Evolutionary conservation across 495 filamentous ascomycete genomes (phyloP), one percentile per base, ranked within the genome.

Genomic region (Penicillium arizonense): DNA sequence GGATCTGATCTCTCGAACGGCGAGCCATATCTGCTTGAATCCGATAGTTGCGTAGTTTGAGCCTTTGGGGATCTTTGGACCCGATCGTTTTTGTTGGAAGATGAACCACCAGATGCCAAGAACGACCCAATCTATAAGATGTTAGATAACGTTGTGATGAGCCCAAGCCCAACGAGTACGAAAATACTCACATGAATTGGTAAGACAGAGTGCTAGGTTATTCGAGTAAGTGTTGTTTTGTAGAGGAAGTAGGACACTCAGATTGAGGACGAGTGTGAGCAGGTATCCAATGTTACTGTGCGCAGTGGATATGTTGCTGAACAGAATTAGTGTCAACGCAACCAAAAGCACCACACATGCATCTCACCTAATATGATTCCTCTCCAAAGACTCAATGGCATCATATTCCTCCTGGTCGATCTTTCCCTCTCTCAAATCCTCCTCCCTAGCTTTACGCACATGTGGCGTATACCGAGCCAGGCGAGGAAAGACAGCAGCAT

Each of bases 71-170:
- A 79, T 56, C 18, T 62, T 65, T 0, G 73, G 74, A 3, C 76
- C 74, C 3, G 72, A 75, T 6, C 76, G 57, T 35, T 71, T 75
- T 45, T 80, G 76, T 50, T 80, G 75, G 51, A 75, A 78, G 21
- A 80, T 57, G 37, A 80, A 78, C 77, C 77, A 78, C 70, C 76
- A 78, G 21, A 80, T 66, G 4, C 76, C 75, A 2, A 80, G 58
- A 3, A 78, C 43, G 5, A 80, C 65, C 77, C 76, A 78, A 53
- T 79, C 64, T 71, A 49, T 32, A 50, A 20, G 13, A 35, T 33
- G n/a, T 55, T n/a, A 51, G 23, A 23, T 1, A 18, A 18, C 26
- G 18, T 6, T 36, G 2, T 16, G 9, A 34, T 16, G 8, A 30
- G 28, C 23, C 14, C 10, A 47, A 30, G 28, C 23, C 14, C 10